Evolutionary conservation across 2,329 filamentous ascomycete species (phyloP).

Genomic region (Neofusicoccum umdonicola): DNA sequence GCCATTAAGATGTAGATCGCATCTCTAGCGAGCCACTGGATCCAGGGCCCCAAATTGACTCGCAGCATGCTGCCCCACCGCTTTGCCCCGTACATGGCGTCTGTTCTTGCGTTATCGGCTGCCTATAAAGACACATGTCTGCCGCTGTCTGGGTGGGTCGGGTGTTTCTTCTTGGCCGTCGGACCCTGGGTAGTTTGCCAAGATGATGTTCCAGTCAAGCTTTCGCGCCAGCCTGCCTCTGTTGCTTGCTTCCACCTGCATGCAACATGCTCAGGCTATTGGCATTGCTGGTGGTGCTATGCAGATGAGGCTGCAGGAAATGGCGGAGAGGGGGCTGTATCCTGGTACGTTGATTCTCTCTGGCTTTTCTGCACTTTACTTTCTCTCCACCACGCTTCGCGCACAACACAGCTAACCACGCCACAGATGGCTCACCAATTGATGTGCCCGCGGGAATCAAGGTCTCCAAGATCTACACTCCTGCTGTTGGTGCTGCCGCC

Average conservation of each 20-base stretch:
- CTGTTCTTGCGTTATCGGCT: neutral
- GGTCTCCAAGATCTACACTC: neutral
- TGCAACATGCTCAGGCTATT: neutral
- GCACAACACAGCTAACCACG: neutral
- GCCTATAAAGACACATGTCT: neutral
- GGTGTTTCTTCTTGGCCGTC: neutral
- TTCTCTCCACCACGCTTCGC: neutral
- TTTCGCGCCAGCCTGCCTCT: neutral
- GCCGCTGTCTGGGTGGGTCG: neutral
- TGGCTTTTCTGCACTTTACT: neutral
- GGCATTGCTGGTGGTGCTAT: neutral
- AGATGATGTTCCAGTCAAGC: neutral
- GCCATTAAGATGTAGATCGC: neutral
- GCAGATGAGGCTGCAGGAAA: neutral
- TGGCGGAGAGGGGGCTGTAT: slow-evolving; percentile 3
- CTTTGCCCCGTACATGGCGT: neutral
- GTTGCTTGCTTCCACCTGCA: slow-evolving; percentile 1
- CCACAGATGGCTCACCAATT: neutral
- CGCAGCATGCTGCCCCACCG: neutral
- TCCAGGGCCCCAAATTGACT: neutral
- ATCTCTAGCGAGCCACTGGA: slow-evolving; percentile 1
- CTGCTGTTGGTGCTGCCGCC: neutral
- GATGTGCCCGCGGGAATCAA: neutral
- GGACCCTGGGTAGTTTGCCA: neutral
- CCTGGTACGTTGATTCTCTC: neutral